A percentile compares a stretch with the other conserved stretches of the same genome.
Conservation (phyloP, 2,329 filamentous ascomycete species). For the Meredithiella fracta region DNA sequence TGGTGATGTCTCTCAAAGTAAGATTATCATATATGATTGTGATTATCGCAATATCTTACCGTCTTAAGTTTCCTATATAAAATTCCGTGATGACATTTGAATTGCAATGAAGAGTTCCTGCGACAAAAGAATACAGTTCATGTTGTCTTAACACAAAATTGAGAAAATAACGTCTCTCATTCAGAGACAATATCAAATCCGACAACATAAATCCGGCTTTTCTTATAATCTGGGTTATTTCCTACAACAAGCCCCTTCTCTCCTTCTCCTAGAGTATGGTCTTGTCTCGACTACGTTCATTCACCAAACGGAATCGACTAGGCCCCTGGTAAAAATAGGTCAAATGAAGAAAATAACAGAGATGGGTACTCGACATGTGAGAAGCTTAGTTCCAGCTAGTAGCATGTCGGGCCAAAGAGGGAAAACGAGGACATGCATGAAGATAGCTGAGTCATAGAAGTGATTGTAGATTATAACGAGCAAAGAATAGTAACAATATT, state of each 20-base stretch:
- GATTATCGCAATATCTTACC: too few species aligned
- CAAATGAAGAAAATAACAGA: neutral
- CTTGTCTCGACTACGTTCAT: neutral
- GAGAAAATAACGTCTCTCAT: neutral
- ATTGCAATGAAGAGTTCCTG: too few species aligned
- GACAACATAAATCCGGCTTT: neutral
- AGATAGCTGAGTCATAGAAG: too few species aligned
- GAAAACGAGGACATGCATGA: neutral
- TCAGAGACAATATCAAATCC: neutral
- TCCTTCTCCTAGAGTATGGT: neutral
- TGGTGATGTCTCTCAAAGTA: too few species aligned
- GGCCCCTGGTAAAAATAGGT: neutral
- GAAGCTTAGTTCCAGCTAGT: neutral
- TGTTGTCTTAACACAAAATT: neutral
- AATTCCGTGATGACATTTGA: too few species aligned
- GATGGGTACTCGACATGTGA: neutral
- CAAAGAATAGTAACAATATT: too few species aligned
- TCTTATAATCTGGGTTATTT: neutral
- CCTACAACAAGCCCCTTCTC: neutral
- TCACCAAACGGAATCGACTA: constrained; percentile 4
- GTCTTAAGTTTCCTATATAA: too few species aligned
- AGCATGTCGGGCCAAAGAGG: neutral
- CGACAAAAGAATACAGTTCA: neutral
- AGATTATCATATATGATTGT: too few species aligned
- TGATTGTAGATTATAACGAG: too few species aligned